Evolutionary conservation across 139 green algal genomes (phyloP).

Genomic region (Coelastrella sp.): DNA sequence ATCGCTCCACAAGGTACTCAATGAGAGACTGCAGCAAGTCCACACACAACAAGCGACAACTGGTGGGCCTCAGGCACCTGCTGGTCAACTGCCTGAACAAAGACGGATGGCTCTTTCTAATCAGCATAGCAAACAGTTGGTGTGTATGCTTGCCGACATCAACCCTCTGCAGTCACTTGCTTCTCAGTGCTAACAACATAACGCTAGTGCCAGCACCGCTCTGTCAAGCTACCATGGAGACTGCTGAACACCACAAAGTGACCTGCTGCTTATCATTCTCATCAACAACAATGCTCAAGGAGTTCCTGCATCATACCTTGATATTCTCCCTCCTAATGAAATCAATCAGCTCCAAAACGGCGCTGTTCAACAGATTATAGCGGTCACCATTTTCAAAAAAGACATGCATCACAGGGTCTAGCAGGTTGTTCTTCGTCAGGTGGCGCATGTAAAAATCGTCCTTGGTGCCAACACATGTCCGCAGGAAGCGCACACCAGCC

Average conservation of each 20-base stretch:
- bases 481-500: conserved; percentile 93
- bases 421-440: conserved; percentile 75
- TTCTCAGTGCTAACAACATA: too few species aligned
- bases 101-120: too few species aligned
- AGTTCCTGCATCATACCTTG: conserved; percentile 49
- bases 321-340: conserved; percentile 89
- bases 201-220: too few species aligned
- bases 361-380: conserved; percentile 92
- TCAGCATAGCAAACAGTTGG: too few species aligned
- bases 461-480: conserved; percentile 81
- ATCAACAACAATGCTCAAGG: background rate
- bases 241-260: background rate
- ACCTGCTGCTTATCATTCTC: background rate
- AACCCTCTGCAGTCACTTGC: too few species aligned
- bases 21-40: conserved; percentile 67
- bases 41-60: background rate
- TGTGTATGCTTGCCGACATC: too few species aligned
- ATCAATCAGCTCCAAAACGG: conserved; percentile 85
- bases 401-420: conserved; percentile 84
- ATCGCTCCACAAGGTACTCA: conserved; percentile 77
- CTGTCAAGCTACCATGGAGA: too few species aligned
- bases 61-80: too few species aligned
- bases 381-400: conserved; percentile 88
- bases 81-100: too few species aligned
- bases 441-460: conserved; percentile 58